phyloP scores from a whole-genome alignment of 345 rosid species.

The Syzygium aromaticum region DNA sequence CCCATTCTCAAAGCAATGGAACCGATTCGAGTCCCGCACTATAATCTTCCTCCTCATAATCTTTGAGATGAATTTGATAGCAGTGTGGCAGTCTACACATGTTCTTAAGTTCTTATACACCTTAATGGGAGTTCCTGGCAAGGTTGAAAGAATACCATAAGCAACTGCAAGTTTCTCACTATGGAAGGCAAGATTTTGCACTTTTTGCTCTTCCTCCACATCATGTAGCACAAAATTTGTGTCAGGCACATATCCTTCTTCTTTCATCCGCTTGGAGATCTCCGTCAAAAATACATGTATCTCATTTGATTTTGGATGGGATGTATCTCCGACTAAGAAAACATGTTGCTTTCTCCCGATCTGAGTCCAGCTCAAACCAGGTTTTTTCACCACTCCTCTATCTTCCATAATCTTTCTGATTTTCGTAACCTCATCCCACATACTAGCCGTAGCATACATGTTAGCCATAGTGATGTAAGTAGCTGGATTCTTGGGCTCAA shows the following conservation, averaged over 20 bases:
- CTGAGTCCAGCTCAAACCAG: conserved; percentile 82
- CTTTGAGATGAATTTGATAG: conserved; percentile 79
- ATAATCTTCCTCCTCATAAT: conserved; percentile 58
- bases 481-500: conserved; percentile 83
- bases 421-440: conserved; percentile 62
- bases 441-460: conserved; percentile 66
- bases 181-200: conserved; percentile 72
- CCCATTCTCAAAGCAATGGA: conserved; percentile 82
- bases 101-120: conserved; percentile 83
- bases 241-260: conserved; percentile 77
- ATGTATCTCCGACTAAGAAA: conserved; percentile 63
- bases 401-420: conserved; percentile 61
- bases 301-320: conserved; percentile 54
- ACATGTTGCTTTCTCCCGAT: conserved; percentile 53
- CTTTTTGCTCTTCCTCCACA: conserved; percentile 89
- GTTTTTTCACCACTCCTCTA: conserved; percentile 53
- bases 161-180: conserved; percentile 95
- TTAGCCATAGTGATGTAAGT: conserved; percentile 88
- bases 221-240: conserved; percentile 73
- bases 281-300: conserved; percentile 46
- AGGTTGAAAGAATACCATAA: conserved; percentile 64
- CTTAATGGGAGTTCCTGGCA: conserved; percentile 53
- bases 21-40: conserved; percentile 70
- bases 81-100: conserved; percentile 85
- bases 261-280: conserved; percentile 58